Conservation (phyloP, 257 asterid species). For the Lavandula angustifolia region DNA sequence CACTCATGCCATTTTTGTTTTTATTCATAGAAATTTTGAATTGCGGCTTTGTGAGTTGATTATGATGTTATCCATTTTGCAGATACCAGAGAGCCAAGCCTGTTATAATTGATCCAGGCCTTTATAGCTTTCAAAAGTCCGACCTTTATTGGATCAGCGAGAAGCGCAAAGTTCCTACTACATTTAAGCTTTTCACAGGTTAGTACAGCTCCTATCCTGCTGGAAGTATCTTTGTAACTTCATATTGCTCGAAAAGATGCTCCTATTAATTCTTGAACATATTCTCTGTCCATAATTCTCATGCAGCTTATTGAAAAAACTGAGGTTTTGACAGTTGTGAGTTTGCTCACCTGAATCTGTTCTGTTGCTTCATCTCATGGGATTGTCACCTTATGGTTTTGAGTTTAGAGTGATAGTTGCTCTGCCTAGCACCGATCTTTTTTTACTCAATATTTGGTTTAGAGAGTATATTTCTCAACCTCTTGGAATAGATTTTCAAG, state of each 20-base stretch:
- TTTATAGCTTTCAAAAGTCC: conserved; percentile 62
- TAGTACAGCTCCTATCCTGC: not conserved
- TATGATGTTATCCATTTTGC: conserved; percentile 21
- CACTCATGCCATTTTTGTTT: conserved; percentile 2
- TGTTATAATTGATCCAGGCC: conserved; percentile 72
- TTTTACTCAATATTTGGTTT: not conserved
- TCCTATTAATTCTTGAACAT: not conserved
- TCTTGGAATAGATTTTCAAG: too few relatives aligned
- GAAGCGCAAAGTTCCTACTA: conserved; percentile 63
- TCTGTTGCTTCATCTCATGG: too few relatives aligned
- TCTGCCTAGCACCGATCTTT: not conserved
- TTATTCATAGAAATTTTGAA: not conserved
- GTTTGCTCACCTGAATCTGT: too few relatives aligned
- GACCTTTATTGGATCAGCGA: conserved; percentile 63
- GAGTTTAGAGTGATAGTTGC: not conserved
- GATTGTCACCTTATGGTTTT: conserved; percentile 10
- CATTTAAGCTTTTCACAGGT: conserved; percentile 76
- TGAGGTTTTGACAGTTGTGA: too few relatives aligned
- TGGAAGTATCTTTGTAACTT: conserved; percentile 13
- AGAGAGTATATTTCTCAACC: too few relatives aligned
- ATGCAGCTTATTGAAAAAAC: not conserved
- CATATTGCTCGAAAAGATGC: not conserved
- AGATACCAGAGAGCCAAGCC: conserved; percentile 76
- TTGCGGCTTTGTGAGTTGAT: conserved; percentile 20
- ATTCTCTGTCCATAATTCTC: not conserved